Evolutionary conservation across 192 early-diverging fungal genomes (phyloP), one percentile per base, ranked within the genome.

Genomic region (Coemansia sp.): DNA sequence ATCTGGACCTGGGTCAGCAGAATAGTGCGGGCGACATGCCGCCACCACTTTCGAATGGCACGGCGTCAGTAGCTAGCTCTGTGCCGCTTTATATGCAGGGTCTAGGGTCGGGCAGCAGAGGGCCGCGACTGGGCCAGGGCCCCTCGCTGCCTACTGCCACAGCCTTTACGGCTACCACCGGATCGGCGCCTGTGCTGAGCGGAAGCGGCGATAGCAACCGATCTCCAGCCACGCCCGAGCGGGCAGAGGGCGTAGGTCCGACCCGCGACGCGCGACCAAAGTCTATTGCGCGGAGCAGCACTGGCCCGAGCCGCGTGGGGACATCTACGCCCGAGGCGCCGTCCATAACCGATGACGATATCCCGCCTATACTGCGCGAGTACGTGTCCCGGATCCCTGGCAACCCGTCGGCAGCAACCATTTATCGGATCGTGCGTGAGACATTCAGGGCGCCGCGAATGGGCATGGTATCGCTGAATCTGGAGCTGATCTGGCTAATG

Each of bases 391-490:
- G 27, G 6, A 56, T 71, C 13, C 61, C 68, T 0, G 68, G 56
- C 17, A 47, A 36, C 5, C 56, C 61, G 13, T 60, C 68, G 1
- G 37, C 56, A 14, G 25, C 35, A 7, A 47, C 31, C 9, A 44
- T 71, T 3, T 71, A 71, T 49, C 35, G 19, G 20, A 64, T 71
- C 29, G 60, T 71, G 67, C 67, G 67, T 23, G 67, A 60, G 44
- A 52, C 67, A 28, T 71, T 71, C 47, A 49, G 45, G 19, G 60
- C 67, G 33, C 67, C 67, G 7, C 67, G 67, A 12, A 71, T 60
- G 47, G 67, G 67, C 35, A 64, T 71, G 67, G 56, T 71, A 21
- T 60, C 67, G 3, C 44, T 71, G 48, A 64, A 67, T 27, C 41
- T 51, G 16, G 64, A 67, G 57, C 42, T 67, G 31, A 29, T 67